Conservation (phyloP, 768 basidiomycete genomes). For the Trichaptum fuscoviolaceum region DNA sequence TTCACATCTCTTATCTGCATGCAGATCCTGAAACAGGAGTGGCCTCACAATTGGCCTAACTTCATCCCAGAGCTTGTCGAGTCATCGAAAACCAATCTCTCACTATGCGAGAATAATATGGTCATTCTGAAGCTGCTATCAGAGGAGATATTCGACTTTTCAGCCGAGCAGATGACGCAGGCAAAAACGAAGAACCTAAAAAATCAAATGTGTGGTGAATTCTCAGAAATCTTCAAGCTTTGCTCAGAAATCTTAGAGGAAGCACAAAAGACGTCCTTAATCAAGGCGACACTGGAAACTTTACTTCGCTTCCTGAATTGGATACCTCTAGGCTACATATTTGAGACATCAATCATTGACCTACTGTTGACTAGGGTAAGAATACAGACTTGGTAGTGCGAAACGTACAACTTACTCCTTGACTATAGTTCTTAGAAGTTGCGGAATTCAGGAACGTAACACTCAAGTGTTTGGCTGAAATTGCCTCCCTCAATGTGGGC, state of each 20-base stretch:
- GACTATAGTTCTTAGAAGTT: constrained; percentile 82
- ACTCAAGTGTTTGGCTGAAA: constrained; percentile 93
- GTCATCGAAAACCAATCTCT: constrained; percentile 93
- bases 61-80: constrained; percentile 97
- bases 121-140: constrained; percentile 92
- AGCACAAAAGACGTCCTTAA: constrained; percentile 91
- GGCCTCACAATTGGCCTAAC: constrained; percentile 98
- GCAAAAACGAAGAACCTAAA: constrained; percentile 96
- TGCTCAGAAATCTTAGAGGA: constrained; percentile 96
- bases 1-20: background rate
- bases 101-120: constrained; percentile 99
- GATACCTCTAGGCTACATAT: constrained; percentile 99
- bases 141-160: constrained; percentile 98
- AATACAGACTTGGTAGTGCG: constrained; percentile 7
- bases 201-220: constrained; percentile 97
- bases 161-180: constrained; percentile 98
- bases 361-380: constrained; percentile 84
- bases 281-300: constrained; percentile 93
- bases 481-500: constrained; percentile 89
- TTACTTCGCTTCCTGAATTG: constrained; percentile 94
- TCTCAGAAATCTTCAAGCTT: constrained; percentile 95
- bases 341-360: constrained; percentile 97
- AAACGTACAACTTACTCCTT: background rate
- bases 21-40: constrained; percentile 98
- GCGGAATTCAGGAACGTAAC: constrained; percentile 97